Evolutionary conservation across 208 protist species (phyloP).

Genomic region (Leishmania mexicana): DNA sequence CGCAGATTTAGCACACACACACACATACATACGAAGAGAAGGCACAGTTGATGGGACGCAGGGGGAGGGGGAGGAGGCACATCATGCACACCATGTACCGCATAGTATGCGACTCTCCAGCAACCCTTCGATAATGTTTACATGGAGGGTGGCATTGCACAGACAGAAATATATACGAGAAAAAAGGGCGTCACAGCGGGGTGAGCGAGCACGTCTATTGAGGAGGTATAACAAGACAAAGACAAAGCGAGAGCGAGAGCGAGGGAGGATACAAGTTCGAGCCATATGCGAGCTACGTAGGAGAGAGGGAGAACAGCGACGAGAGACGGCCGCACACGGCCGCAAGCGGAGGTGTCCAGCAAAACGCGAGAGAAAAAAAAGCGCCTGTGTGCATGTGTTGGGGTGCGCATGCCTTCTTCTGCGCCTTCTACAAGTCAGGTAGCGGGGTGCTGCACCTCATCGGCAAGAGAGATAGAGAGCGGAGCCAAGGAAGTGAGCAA

Average conservation of each 20-base stretch:
- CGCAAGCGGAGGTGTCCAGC: background rate
- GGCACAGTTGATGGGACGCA: background rate
- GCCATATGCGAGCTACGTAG: too few relatives aligned
- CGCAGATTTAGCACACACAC: background rate
- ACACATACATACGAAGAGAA: background rate
- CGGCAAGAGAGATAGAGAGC: constrained; percentile 14
- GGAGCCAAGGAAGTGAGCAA: background rate
- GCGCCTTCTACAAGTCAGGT: background rate
- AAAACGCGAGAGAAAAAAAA: too few relatives aligned
- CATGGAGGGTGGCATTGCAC: background rate
- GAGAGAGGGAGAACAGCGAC: background rate
- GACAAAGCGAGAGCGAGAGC: background rate
- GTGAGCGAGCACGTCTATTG: background rate
- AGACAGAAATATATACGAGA: background rate
- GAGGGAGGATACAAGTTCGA: background rate
- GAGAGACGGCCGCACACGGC: background rate
- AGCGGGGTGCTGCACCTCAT: background rate
- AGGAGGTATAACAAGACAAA: background rate
- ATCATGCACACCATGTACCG: background rate
- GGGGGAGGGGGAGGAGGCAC: background rate
- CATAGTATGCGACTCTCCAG: background rate
- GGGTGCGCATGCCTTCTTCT: background rate
- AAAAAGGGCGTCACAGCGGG: background rate
- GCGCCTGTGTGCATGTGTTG: background rate
- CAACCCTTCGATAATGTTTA: background rate